Base-by-base conservation (phyloP, 495 filamentous ascomycete genomes). In the Cladorrhinum samala region DNA sequence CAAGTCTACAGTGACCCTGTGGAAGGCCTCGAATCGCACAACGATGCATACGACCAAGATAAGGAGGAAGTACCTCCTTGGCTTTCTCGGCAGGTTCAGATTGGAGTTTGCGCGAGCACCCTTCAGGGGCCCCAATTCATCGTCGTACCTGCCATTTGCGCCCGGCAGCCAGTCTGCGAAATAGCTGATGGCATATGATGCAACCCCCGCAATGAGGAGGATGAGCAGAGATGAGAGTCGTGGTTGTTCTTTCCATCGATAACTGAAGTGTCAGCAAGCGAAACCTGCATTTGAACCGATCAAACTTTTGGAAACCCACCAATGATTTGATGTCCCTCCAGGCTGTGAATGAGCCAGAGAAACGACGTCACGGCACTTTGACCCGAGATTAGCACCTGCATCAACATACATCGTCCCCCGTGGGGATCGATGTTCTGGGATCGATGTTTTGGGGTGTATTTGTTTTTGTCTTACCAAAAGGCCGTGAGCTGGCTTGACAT, bases 251-350 rank as follows among this genome's bases (percentile, higher is more conserved):
- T 51, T 49, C 38, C 1, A n/a, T 24, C 13, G 20, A 21, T 21
- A 4, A 45, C 9, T 45, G 42, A 24, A 21, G 8, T 2, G 42
- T 20, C 24, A 19, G 0, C 13, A 27, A 38, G n/a, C n/a, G n/a
- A n/a, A n/a, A n/a, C n/a, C n/a, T n/a, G n/a, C n/a, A n/a, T n/a
- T n/a, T 19, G 23, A 9, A 11, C 24, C 9, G 9, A n/a, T 16
- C 9, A n/a, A 24, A 13, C n/a, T n/a, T n/a, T n/a, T n/a, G 9
- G 8, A 8, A 1, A 43, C 48, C 37, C 49, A 74, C 74, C 71
- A 41, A 72, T 69, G 24, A 76, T 64, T n/a, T 70, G 70, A 45
- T 78, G 72, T 30, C 66, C 68, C 46, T 78, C 68, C 16, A 77
- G 51, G 4, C 63, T 71, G 50, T 65, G 59, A 4, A 67, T 63